Base-by-base conservation (phyloP, 2,329 filamentous ascomycete genomes). In the Exophiala calicioides region DNA sequence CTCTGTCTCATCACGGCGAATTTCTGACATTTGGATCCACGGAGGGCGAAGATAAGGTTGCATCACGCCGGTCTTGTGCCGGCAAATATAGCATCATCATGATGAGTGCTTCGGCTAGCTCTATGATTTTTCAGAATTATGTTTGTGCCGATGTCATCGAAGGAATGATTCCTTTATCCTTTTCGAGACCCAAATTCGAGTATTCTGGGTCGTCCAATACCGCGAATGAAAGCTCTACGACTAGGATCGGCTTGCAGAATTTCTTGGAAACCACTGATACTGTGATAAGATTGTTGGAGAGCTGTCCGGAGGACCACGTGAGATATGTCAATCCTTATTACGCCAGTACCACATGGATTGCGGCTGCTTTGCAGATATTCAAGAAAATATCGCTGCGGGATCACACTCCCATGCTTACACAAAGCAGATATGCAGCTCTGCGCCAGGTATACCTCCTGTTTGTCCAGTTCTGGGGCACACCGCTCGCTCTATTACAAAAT, bases 301-400 rank as follows among this genome's bases (percentile, higher is more conserved):
- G 53, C 31, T 62, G 60, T 52, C 52, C 54, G 5, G 53, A 58
- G 3, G 58, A 62, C 16, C 62, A 65, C 47, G 50, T 60, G 23
- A 50, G 47, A 23, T 60, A 62, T 47, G 60, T 65, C 13, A 65
- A 65, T 36, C 63, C 63, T 2, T 65, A 65, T 32, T 55, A 65
- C 16, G 48, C 53, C 5, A 65, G 58, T 51, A 64, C 62, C 3
- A 57, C 65, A 5, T 66, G 64, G 64, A 60, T 66, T 8, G 61
- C 61, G 0, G 57, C 63, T 1, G 62, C 63, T 1, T 58, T 60
- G 2, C 62, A 65, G 39, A 40, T 61, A 4, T 47, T 59, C 20
- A 55, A 53, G 9, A 46, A 35, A 15, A 21, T 38, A 2, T 8
- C 43, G 1, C 12, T 38, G 34, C 19, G 43, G 13, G 33, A 39